These are phyloP conservation scores for Sordariomycetes sp. DNA, from an alignment of 2,329 filamentous ascomycete genomes.

Conservation along the genomic window DNA sequence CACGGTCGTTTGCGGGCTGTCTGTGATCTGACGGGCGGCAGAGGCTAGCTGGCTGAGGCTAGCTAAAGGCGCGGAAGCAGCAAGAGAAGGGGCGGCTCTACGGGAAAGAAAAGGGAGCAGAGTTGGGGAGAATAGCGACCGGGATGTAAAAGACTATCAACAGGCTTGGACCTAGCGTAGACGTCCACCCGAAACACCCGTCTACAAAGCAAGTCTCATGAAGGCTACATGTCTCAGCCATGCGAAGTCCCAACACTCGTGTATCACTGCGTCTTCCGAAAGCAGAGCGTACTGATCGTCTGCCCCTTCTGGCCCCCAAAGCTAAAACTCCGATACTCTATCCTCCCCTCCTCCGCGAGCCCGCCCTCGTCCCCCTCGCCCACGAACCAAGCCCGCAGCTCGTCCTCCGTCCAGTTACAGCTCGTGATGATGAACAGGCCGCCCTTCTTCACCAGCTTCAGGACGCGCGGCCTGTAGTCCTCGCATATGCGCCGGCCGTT, in stretches of 20 bases:
- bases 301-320: conserved; percentile 85
- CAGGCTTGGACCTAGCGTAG: background rate
- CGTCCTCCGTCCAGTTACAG: conserved; percentile 94
- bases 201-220: background rate
- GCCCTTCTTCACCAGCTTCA: conserved; percentile 52
- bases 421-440: conserved; percentile 79
- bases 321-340: conserved; percentile 74
- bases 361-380: conserved; percentile 16
- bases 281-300: conserved; percentile 79
- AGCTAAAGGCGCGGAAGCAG: background rate
- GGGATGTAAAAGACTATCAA: background rate
- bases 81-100: background rate
- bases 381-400: conserved; percentile 71
- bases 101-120: background rate
- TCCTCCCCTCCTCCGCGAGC: conserved; percentile 50
- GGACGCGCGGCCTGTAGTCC: conserved; percentile 57
- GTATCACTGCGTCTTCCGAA: conserved; percentile 30
- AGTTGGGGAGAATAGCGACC: background rate
- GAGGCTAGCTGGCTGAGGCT: background rate
- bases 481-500: conserved; percentile 54
- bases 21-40: background rate
- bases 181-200: background rate
- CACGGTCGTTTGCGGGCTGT: conserved; percentile 9
- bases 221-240: background rate
- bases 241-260: background rate